These are phyloP conservation scores for Apiospora marii DNA, from an alignment of 2,329 filamentous ascomycete genomes.

Conservation along the genomic window DNA sequence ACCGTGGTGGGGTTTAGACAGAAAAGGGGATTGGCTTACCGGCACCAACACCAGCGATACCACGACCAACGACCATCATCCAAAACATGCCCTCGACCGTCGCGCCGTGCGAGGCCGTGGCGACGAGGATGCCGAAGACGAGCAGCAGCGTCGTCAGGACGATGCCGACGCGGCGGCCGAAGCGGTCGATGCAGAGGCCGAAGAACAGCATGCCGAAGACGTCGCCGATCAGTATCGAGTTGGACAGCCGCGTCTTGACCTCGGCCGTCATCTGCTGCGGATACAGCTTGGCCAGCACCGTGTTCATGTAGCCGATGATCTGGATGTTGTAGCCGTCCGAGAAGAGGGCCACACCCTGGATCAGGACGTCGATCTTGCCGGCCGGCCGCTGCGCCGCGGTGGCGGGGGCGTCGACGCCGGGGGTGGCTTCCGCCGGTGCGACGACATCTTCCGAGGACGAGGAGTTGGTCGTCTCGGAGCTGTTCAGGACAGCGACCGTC, in stretches of 20 bases:
- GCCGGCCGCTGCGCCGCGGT: neutral
- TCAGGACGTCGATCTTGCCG: slow-evolving; percentile 36
- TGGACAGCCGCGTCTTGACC: slow-evolving; percentile 49
- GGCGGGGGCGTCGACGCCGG: neutral
- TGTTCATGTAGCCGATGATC: slow-evolving; percentile 45
- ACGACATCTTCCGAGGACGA: neutral
- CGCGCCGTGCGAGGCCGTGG: slow-evolving; percentile 51
- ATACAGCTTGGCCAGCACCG: slow-evolving; percentile 42
- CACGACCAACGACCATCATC: slow-evolving; percentile 59
- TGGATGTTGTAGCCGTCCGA: slow-evolving; percentile 47
- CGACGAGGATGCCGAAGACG: slow-evolving; percentile 54
- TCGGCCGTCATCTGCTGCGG: slow-evolving; percentile 41
- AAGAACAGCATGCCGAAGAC: slow-evolving; percentile 51
- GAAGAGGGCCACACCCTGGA: slow-evolving; percentile 42
- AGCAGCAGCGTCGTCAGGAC: slow-evolving; percentile 54
- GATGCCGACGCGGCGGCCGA: slow-evolving; percentile 55
- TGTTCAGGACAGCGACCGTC: neutral
- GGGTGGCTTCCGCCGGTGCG: no score
- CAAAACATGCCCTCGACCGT: slow-evolving; percentile 59
- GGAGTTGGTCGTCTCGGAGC: neutral
- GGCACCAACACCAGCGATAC: slow-evolving; percentile 55
- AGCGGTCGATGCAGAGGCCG: slow-evolving; percentile 52
- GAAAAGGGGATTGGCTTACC: slow-evolving; percentile 38
- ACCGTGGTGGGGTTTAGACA: no score
- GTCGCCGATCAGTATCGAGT: slow-evolving; percentile 50